phyloP scores from a whole-genome alignment of 2,329 filamentous ascomycete genomes.

The Hypoxylon sp. region DNA sequence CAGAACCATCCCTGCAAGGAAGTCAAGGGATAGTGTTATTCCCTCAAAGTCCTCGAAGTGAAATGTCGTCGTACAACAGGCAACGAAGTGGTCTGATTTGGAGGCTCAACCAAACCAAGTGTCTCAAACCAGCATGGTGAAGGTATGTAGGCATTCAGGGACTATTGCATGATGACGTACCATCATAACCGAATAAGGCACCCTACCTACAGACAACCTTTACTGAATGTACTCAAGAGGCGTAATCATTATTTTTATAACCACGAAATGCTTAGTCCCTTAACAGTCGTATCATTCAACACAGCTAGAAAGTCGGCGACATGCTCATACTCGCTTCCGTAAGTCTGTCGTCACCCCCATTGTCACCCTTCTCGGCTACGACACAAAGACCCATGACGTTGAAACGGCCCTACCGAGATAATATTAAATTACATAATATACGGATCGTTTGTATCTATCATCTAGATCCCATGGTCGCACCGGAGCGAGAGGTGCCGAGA shows the following conservation, averaged over 20 bases:
- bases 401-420: background rate
- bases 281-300: background rate
- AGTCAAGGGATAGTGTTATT: background rate
- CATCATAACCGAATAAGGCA: background rate
- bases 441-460: slow-evolving; percentile 13
- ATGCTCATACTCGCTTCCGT: background rate
- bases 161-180: slow-evolving; percentile 9
- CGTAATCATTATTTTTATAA: background rate
- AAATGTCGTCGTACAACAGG: background rate
- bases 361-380: background rate
- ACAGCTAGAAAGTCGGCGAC: background rate
- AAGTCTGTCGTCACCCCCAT: background rate
- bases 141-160: background rate
- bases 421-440: slow-evolving; percentile 14
- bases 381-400: slow-evolving; percentile 5
- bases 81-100: background rate
- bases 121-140: slow-evolving; percentile 7
- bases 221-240: background rate
- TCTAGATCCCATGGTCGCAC: slow-evolving; percentile 5
- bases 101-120: slow-evolving; percentile 9
- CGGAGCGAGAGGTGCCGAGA: slow-evolving; percentile 27
- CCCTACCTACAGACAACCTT: background rate
- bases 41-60: background rate
- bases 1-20: background rate
- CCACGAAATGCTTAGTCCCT: background rate